These are phyloP conservation scores for Cryptococcus neoformans DNA, from an alignment of 1,284 basidiomycete species.

Conservation along the genomic window DNA sequence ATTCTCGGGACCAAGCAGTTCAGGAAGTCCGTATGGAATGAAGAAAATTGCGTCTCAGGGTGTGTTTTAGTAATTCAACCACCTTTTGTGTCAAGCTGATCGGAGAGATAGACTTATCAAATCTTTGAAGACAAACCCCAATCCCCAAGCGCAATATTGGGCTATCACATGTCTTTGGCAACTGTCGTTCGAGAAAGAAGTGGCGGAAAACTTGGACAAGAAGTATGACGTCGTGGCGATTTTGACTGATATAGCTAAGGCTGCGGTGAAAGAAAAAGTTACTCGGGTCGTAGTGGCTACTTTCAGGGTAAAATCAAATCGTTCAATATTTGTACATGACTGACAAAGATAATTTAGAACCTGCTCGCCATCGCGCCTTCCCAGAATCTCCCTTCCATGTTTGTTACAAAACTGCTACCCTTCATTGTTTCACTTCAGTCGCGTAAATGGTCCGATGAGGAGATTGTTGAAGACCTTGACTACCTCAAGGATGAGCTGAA, in stretches of 20 bases:
- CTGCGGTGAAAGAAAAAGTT: slow-evolving; percentile 95
- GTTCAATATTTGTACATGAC: neutral
- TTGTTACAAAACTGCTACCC: slow-evolving; percentile 80
- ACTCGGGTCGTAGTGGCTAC: slow-evolving; percentile 92
- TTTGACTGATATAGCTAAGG: slow-evolving; percentile 79
- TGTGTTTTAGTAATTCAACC: slow-evolving; percentile 12
- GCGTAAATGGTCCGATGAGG: slow-evolving; percentile 93
- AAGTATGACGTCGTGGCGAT: slow-evolving; percentile 87
- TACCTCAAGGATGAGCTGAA: slow-evolving; percentile 80
- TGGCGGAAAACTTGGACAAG: slow-evolving; percentile 81
- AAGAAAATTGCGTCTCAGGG: slow-evolving; percentile 48
- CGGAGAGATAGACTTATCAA: slow-evolving; percentile 62
- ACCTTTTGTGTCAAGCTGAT: neutral
- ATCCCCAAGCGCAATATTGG: slow-evolving; percentile 94
- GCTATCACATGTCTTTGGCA: slow-evolving; percentile 91
- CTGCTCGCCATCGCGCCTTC: slow-evolving; percentile 59
- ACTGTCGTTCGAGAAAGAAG: slow-evolving; percentile 80
- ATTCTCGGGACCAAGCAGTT: slow-evolving; percentile 77
- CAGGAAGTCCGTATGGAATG: slow-evolving; percentile 56
- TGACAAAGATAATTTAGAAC: slow-evolving; percentile 58
- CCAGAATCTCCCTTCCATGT: slow-evolving; percentile 86
- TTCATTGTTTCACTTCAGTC: slow-evolving; percentile 78
- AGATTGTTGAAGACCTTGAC: slow-evolving; percentile 85
- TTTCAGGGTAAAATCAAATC: slow-evolving; percentile 61
- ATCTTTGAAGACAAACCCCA: slow-evolving; percentile 63